These are phyloP conservation scores for Colletotrichum gigasporum DNA, from an alignment of 2,329 filamentous ascomycete species.

Conservation along the genomic window DNA sequence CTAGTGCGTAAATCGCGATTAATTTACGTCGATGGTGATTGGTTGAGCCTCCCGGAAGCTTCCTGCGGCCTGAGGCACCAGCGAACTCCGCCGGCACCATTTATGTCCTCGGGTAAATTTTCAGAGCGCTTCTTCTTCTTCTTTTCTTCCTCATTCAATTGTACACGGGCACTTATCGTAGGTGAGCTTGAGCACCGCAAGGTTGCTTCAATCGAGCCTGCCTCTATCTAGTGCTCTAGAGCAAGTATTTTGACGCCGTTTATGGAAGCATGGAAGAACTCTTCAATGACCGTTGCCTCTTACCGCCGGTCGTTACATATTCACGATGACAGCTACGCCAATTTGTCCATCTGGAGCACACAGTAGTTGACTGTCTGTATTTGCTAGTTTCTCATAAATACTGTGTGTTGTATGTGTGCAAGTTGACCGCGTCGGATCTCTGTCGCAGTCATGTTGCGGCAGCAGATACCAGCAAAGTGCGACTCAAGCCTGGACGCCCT, in stretches of 20 bases:
- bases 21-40: conserved; percentile 56
- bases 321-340: neutral
- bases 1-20: conserved; percentile 49
- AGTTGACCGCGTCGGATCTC: no score
- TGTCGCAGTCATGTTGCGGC: no score
- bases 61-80: conserved; percentile 48
- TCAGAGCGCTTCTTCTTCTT: conserved; percentile 38
- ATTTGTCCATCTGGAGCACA: neutral
- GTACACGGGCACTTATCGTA: conserved; percentile 79
- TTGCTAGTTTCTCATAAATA: neutral
- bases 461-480: no score
- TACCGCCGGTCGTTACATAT: conserved; percentile 79
- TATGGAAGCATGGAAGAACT: conserved; percentile 77
- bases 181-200: conserved; percentile 67
- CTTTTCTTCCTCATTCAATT: conserved; percentile 63
- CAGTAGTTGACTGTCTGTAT: neutral
- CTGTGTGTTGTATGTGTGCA: neutral
- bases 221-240: conserved; percentile 74
- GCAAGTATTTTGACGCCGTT: conserved; percentile 70
- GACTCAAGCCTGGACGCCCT: no score
- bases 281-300: conserved; percentile 72
- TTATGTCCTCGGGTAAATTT: conserved; percentile 28
- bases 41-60: conserved; percentile 37
- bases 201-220: conserved; percentile 66
- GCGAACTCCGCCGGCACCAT: conserved; percentile 6